These are phyloP conservation scores for Hanseniaspora lindneri DNA, from an alignment of 805 yeast species.

Conservation along the genomic window DNA sequence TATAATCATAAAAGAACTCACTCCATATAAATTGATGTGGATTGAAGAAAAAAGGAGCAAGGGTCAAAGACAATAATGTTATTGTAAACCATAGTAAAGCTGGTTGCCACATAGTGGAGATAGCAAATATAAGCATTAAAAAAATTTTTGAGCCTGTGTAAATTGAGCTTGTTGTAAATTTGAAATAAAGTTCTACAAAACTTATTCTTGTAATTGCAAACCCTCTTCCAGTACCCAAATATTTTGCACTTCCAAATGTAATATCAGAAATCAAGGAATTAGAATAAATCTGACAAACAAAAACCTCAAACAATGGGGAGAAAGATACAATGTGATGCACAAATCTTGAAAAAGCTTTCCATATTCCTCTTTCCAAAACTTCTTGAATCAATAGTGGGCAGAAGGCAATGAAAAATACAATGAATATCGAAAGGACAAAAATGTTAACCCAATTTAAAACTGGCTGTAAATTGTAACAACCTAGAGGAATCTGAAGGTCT, in stretches of 20 bases:
- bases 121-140: constrained; percentile 61
- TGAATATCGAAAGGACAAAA: constrained; percentile 78
- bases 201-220: constrained; percentile 76
- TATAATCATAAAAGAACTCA: constrained; percentile 62
- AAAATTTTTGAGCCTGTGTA: constrained; percentile 64
- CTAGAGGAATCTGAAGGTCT: constrained; percentile 61
- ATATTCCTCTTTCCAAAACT: constrained; percentile 68
- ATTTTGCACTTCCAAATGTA: constrained; percentile 82
- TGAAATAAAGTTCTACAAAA: constrained; percentile 59
- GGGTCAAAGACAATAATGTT: constrained; percentile 50
- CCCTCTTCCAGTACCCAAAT: constrained; percentile 88
- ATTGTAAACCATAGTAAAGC: constrained; percentile 66
- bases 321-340: constrained; percentile 66
- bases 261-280: constrained; percentile 62
- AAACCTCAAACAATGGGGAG: constrained; percentile 88
- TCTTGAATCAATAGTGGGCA: constrained; percentile 82
- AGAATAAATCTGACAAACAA: constrained; percentile 88
- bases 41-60: constrained; percentile 64
- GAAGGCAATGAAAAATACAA: constrained; percentile 86
- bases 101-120: constrained; percentile 70
- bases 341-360: constrained; percentile 61
- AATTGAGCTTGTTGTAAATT: constrained; percentile 64
- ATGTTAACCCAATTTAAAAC: constrained; percentile 83
- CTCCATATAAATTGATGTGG: constrained; percentile 63
- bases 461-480: constrained; percentile 77